These are phyloP conservation scores for Clarireedia monteithiana DNA, from an alignment of 2,329 filamentous ascomycete species.

Conservation along the genomic window DNA sequence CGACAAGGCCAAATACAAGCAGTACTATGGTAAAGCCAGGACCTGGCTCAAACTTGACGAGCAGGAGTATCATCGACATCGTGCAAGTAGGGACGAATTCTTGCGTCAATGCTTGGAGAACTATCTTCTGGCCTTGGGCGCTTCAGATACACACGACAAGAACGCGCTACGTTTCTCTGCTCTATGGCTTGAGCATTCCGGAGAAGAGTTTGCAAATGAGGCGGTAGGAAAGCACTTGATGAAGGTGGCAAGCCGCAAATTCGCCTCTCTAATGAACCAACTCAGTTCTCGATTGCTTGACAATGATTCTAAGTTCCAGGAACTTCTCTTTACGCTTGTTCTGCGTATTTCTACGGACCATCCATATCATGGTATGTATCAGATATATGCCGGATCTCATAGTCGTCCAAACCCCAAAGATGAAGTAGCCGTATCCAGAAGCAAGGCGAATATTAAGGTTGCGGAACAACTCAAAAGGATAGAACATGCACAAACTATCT, in stretches of 20 bases:
- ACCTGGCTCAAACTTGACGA: slow-evolving; percentile 88
- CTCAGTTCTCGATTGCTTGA: slow-evolving; percentile 85
- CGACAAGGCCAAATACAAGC: slow-evolving; percentile 47
- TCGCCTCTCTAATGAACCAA: slow-evolving; percentile 90
- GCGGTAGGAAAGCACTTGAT: slow-evolving; percentile 64
- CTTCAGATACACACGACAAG: slow-evolving; percentile 83
- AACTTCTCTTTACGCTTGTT: slow-evolving; percentile 64
- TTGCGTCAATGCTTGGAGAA: slow-evolving; percentile 87
- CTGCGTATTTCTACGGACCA: slow-evolving; percentile 84
- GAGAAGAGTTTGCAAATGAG: slow-evolving; percentile 67
- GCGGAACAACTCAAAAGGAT: slow-evolving; percentile 48
- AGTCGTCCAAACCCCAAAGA: slow-evolving; percentile 64
- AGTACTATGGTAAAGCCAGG: slow-evolving; percentile 63
- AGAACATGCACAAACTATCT: slow-evolving; percentile 46
- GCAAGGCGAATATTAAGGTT: slow-evolving; percentile 63
- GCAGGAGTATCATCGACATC: slow-evolving; percentile 73
- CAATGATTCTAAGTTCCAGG: slow-evolving; percentile 64
- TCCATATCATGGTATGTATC: slow-evolving; percentile 95
- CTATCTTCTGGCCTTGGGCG: slow-evolving; percentile 75
- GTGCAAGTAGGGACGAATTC: slow-evolving; percentile 70
- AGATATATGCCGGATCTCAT: slow-evolving; percentile 79
- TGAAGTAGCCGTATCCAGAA: slow-evolving; percentile 64
- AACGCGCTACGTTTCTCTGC: slow-evolving; percentile 89
- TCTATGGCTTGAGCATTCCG: slow-evolving; percentile 83
- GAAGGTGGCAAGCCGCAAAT: slow-evolving; percentile 81